Conservation (phyloP, 1,139 yeast genomes). For the Suhomyces bribrorum region DNA sequence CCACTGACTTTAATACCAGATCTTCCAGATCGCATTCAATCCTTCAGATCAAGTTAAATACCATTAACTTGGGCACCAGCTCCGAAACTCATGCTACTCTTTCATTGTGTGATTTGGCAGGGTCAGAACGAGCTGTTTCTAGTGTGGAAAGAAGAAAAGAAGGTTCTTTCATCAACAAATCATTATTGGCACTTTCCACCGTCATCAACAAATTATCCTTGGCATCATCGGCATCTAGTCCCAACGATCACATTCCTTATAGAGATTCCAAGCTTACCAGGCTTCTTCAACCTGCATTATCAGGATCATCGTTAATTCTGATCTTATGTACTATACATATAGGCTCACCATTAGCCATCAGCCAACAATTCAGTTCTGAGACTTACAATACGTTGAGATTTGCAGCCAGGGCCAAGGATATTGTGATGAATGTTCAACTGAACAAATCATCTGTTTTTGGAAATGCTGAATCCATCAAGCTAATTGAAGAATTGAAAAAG, state of each 20-base stretch:
- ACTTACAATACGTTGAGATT: constrained; percentile 85
- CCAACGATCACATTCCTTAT: constrained; percentile 75
- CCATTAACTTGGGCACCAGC: constrained; percentile 41
- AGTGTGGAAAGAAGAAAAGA: constrained; percentile 85
- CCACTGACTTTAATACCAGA: constrained; percentile 82
- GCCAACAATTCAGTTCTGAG: constrained; percentile 61
- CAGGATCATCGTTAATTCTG: constrained; percentile 84
- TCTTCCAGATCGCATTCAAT: constrained; percentile 94
- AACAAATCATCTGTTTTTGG: constrained; percentile 37
- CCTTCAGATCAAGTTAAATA: constrained; percentile 63
- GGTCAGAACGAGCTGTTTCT: constrained; percentile 87
- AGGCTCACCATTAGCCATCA: constrained; percentile 34
- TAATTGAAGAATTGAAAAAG: constrained; percentile 48
- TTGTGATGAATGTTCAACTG: constrained; percentile 66
- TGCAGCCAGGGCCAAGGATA: constrained; percentile 91
- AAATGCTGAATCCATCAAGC: constrained; percentile 44
- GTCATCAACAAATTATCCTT: constrained; percentile 77
- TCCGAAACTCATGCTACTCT: constrained; percentile 60
- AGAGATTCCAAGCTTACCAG: constrained; percentile 91
- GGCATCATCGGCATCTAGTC: constrained; percentile 23
- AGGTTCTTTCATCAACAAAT: constrained; percentile 89
- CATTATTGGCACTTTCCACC: constrained; percentile 83
- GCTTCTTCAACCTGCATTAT: constrained; percentile 84
- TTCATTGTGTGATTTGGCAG: constrained; percentile 92
- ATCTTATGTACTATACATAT: constrained; percentile 84